phyloP scores from a whole-genome alignment of 1,139 yeast genomes.

The Geotrichum cucujoidarum region DNA sequence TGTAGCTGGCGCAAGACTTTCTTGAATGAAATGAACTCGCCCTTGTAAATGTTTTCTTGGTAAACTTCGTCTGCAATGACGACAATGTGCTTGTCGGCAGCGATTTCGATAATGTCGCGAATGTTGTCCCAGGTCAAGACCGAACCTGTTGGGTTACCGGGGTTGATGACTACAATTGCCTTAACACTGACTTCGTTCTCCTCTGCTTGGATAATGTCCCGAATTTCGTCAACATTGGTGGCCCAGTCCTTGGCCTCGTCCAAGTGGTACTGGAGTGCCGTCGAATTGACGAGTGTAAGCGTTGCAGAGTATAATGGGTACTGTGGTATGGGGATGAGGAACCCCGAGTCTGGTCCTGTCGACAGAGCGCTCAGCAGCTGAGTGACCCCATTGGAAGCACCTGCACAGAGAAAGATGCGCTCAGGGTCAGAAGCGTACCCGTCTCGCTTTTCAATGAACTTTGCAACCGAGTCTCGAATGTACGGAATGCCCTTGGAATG shows the following conservation, averaged over 20 bases:
- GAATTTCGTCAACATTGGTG: constrained; percentile 65
- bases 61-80: constrained; percentile 97
- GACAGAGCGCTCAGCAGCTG: constrained; percentile 68
- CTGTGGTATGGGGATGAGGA: constrained; percentile 93
- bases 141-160: constrained; percentile 97
- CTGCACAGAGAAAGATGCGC: constrained; percentile 78
- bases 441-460: constrained; percentile 70
- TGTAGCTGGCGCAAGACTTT: constrained; percentile 54
- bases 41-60: constrained; percentile 78
- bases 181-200: constrained; percentile 58
- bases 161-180: constrained; percentile 88
- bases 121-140: constrained; percentile 63
- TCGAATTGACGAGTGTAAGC: constrained; percentile 72
- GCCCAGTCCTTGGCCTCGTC: constrained; percentile 83
- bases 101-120: constrained; percentile 63
- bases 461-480: constrained; percentile 72
- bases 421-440: constrained; percentile 60
- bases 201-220: constrained; percentile 50
- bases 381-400: constrained; percentile 89
- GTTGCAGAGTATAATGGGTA: constrained; percentile 95
- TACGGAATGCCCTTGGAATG: constrained; percentile 79
- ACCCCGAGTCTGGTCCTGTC: constrained; percentile 65
- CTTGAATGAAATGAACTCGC: constrained; percentile 45
- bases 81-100: constrained; percentile 78
- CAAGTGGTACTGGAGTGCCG: constrained; percentile 81